Evolutionary conservation across 2,329 filamentous ascomycete species (phyloP).

Genomic region (Cladosporium sphaerospermum): DNA sequence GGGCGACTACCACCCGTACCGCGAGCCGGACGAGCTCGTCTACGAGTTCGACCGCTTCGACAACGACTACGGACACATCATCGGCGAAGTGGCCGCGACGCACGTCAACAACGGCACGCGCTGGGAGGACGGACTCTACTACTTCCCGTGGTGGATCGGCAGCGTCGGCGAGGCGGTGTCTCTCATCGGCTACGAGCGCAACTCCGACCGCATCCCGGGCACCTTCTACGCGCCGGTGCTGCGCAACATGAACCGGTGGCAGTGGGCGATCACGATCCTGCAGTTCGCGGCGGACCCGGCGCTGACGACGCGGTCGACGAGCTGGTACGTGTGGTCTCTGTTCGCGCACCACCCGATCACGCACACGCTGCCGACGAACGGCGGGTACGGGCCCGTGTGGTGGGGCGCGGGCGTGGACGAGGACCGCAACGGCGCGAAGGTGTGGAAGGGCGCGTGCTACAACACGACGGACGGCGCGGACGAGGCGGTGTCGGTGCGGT

Average conservation of each 20-base stretch:
- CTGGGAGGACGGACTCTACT: slow-evolving; percentile 33
- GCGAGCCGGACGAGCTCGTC: slow-evolving; percentile 15
- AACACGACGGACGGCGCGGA: slow-evolving; percentile 36
- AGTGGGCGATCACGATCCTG: slow-evolving; percentile 30
- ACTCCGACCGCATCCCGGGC: slow-evolving; percentile 50
- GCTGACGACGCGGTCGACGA: slow-evolving; percentile 20
- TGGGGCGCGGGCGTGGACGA: slow-evolving; percentile 37
- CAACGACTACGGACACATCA: slow-evolving; percentile 30
- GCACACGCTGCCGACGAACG: slow-evolving; percentile 34
- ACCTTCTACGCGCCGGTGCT: slow-evolving; percentile 39
- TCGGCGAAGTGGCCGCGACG: slow-evolving; percentile 32
- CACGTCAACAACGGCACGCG: slow-evolving; percentile 45
- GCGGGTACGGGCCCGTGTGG: slow-evolving; percentile 34
- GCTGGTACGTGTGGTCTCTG: slow-evolving; percentile 19
- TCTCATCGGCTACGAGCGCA: slow-evolving; percentile 58
- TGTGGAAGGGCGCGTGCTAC: slow-evolving; percentile 42
- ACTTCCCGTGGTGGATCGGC: slow-evolving; percentile 40
- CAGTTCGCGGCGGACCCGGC: slow-evolving; percentile 32
- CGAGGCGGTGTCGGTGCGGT: slow-evolving; percentile 30
- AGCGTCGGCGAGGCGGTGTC: slow-evolving; percentile 58
- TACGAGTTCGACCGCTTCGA: slow-evolving; percentile 34
- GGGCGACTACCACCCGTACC: slow-evolving; percentile 21
- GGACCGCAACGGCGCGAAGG: slow-evolving; percentile 19
- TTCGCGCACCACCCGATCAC: slow-evolving; percentile 27
- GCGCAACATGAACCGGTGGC: slow-evolving; percentile 19